A percentile compares a stretch with the other conserved stretches of the same genome.
phyloP scores from a whole-genome alignment of 371 early-diverging fungal species.

The Catenaria anguillulae region DNA sequence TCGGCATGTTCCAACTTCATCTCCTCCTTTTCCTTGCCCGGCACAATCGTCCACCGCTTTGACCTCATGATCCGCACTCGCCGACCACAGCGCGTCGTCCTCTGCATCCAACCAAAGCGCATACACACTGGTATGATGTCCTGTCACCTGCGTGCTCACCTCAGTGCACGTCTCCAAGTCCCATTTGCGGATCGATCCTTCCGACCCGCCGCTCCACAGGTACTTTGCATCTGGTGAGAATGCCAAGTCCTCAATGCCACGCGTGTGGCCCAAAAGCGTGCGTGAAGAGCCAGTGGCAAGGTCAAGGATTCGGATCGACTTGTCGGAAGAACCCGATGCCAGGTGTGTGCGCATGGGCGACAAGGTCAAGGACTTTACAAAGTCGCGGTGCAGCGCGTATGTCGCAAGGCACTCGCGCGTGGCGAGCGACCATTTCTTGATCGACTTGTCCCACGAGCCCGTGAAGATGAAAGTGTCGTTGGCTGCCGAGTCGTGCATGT shows the following conservation, averaged over 20 bases:
- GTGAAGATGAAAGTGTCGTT: slow-evolving; percentile 43
- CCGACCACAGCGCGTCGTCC: slow-evolving; percentile 20
- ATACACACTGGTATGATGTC: slow-evolving; percentile 14
- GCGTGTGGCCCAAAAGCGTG: slow-evolving; percentile 40
- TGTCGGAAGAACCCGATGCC: slow-evolving; percentile 58
- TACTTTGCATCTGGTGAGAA: slow-evolving; percentile 26
- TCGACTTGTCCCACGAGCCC: slow-evolving; percentile 70
- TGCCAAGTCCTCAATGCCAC: slow-evolving; percentile 44
- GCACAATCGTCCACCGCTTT: slow-evolving; percentile 37
- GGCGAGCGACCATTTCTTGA: slow-evolving; percentile 48
- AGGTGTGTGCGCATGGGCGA: slow-evolving; percentile 18
- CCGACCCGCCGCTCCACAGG: slow-evolving; percentile 30
- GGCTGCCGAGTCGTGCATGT: slow-evolving; percentile 25
- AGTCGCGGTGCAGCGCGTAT: slow-evolving; percentile 48
- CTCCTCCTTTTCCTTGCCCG: slow-evolving; percentile 51
- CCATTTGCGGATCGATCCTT: slow-evolving; percentile 43
- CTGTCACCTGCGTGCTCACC: not conserved
- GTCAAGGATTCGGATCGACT: slow-evolving; percentile 50
- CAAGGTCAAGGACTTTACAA: slow-evolving; percentile 48
- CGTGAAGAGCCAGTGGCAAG: slow-evolving; percentile 27
- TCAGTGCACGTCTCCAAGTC: slow-evolving; percentile 17
- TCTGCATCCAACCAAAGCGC: not conserved
- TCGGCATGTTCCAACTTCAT: slow-evolving; percentile 58
- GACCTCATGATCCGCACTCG: slow-evolving; percentile 64
- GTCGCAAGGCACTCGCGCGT: slow-evolving; percentile 39